Evolutionary conservation across 345 rosid genomes (phyloP), one percentile per base, ranked within the genome.

Genomic region (Rhodamnia argentea): DNA sequence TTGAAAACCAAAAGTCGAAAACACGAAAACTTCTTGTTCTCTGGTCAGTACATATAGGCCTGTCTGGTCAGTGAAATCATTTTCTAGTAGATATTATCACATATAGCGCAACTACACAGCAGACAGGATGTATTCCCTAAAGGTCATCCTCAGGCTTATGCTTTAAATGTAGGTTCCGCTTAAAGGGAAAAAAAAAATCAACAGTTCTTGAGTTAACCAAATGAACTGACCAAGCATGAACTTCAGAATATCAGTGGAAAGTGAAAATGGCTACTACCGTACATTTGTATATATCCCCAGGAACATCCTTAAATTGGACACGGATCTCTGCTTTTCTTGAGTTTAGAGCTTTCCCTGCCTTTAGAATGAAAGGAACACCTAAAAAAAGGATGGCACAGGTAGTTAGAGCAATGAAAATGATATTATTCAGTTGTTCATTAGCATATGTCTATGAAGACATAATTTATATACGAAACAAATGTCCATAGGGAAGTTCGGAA

Each of bases 271-370:
- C 26, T 26, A 59, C 52, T 18, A 57, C 55, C 93, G 52, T 92
- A 97, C 99, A 92, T 94, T 87, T 94, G 91, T 94, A 97, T 87
- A 97, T 97, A 90, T 97, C 99, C 29, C 99, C 99, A 60, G 99
- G 99, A 91, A 95, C 98, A 88, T 97, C 99, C 93, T 97, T 97
- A 88, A 97, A 97, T 89, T 97, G 99, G 90, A 97, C 90, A 27
- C 99, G 98, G 86, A 97, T 97, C 94, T 97, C 99, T 52, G 99
- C 99, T 92, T 98, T 98, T 89, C 96, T 95, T 84, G 99, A 98
- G 87, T 92, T 93, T 88, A 98, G 88, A 85, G 99, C 99, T 91
- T 98, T 98, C 86, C 99, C 99, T 0, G 99, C 99, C 94, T 98
- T 98, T 52, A 96, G 86, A 85, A 97, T 93, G 87, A 96, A 97